Evolutionary conservation across 257 asterid genomes (phyloP).

Genomic region (Phtheirospermum japonicum): DNA sequence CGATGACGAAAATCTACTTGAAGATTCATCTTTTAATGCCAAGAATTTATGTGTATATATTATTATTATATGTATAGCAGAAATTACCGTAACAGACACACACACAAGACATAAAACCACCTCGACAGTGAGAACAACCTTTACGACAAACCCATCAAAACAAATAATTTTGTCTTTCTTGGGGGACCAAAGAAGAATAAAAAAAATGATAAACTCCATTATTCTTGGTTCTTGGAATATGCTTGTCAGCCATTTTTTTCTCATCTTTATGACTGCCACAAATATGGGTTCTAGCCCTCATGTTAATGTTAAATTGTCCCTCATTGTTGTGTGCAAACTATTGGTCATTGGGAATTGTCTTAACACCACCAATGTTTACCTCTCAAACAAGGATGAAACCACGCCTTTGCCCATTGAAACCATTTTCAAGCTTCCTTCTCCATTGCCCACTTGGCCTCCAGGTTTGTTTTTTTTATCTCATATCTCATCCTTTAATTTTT

Average conservation of each 20-base stretch:
- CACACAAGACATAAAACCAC: no score
- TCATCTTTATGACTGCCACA: slow-evolving; percentile 1
- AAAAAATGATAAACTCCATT: slow-evolving; percentile 11
- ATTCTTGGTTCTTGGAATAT: slow-evolving; percentile 19
- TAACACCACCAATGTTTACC: neutral
- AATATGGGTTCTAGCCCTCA: neutral
- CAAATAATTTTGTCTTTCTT: neutral
- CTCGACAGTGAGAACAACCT: no score
- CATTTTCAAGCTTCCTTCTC: slow-evolving; percentile 61
- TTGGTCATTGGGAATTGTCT: slow-evolving; percentile 43
- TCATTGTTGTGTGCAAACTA: slow-evolving; percentile 19
- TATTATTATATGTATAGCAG: no score
- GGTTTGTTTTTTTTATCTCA: slow-evolving; percentile 45
- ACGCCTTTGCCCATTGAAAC: slow-evolving; percentile 55
- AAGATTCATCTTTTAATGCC: no score
- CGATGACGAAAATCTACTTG: no score
- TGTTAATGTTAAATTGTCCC: neutral
- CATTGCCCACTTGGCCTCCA: slow-evolving; percentile 61
- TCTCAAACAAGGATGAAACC: no score
- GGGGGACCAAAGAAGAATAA: slow-evolving; percentile 19
- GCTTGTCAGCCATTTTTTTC: slow-evolving; percentile 19
- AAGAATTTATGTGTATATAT: no score
- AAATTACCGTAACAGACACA: neutral
- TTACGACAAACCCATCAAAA: no score
- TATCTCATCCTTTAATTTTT: neutral